Evolutionary conservation across 2,329 filamentous ascomycete genomes (phyloP), one percentile per base, ranked within the genome.

Genomic region (Pseudocercospora eumusae): DNA sequence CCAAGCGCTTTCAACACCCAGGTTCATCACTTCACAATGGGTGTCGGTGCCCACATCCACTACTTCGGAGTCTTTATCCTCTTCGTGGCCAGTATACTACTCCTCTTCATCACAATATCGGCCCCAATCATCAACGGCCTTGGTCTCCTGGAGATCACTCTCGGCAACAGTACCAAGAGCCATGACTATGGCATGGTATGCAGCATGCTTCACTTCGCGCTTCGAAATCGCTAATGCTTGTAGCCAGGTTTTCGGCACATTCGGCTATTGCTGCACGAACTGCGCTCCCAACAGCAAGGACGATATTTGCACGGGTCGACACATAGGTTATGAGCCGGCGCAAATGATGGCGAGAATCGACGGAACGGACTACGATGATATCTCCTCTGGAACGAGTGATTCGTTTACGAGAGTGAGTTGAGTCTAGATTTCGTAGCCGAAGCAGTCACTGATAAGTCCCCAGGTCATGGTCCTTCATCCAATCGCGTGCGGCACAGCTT

Each of bases 401-500:
- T 53, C 56, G 11, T 49, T 67, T 21, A 67, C 65, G 3, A 53
- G 65, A 11, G 56, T 56, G 5, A 44, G 33, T 20, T 10, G 23
- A 4, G 13, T 1, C 4, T 56, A 4, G 1, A 21, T 42, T 6
- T 13, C 10, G 15, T 2, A 15, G n/a, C 31, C 15, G 53, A 4
- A 23, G 8, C 3, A 9, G 53, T 3, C 5, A 31, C 33, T 56
- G 36, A 56, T 23, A 15, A 18, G 28, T 20, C 18, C 9, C 21
- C 27, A 33, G 27, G 82, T 84, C 64, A 84, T 88, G 84, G 75
- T 88, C 57, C 79, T 88, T 62, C 86, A 88, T 76, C 84, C 86
- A 27, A 76, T 88, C 69, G 83, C 80, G n/a, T 79, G 80, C 63
- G 84, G 77, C 59, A 73, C 87, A 2, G 77, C 81, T 68, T 87